phyloP scores from a whole-genome alignment of 2,329 filamentous ascomycete species.

The Monascus ruber region DNA sequence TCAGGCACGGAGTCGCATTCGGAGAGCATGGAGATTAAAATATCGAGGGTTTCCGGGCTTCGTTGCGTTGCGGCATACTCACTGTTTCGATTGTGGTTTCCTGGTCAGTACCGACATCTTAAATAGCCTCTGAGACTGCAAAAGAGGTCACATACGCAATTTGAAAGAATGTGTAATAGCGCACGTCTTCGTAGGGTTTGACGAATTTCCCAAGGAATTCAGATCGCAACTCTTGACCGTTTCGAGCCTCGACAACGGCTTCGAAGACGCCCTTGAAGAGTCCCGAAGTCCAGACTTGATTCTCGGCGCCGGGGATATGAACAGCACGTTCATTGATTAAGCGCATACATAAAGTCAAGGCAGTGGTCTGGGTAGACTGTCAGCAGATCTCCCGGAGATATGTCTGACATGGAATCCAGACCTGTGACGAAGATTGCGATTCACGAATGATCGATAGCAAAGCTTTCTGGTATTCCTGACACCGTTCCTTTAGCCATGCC shows the following conservation, averaged over 20 bases:
- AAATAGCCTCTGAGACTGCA: conserved; percentile 5
- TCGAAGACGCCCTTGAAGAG: conserved; percentile 57
- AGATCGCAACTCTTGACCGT: conserved; percentile 49
- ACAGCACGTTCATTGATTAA: conserved; percentile 69
- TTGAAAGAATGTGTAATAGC: conserved; percentile 68
- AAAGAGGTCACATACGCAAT: conserved; percentile 48
- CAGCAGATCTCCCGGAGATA: conserved; percentile 3
- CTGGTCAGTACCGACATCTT: not conserved
- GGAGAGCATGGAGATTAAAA: conserved; percentile 27
- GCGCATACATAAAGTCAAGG: conserved; percentile 70
- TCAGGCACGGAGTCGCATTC: conserved; percentile 56
- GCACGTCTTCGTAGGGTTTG: conserved; percentile 70
- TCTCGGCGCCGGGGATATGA: conserved; percentile 47
- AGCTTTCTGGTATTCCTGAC: conserved; percentile 56
- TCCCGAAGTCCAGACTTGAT: conserved; percentile 57
- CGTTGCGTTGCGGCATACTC: conserved; percentile 21
- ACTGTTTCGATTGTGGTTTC: conserved; percentile 12
- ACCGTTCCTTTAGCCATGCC: conserved; percentile 65
- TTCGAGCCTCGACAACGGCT: conserved; percentile 47
- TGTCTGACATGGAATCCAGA: conserved; percentile 8
- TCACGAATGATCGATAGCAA: conserved; percentile 51
- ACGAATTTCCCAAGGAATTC: conserved; percentile 71
- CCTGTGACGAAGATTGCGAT: conserved; percentile 47
- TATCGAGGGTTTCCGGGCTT: conserved; percentile 20
- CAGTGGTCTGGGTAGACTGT: conserved; percentile 43